Base-by-base conservation (phyloP, 371 early-diverging fungal species). In the Apophysomyces trapeziformis region DNA sequence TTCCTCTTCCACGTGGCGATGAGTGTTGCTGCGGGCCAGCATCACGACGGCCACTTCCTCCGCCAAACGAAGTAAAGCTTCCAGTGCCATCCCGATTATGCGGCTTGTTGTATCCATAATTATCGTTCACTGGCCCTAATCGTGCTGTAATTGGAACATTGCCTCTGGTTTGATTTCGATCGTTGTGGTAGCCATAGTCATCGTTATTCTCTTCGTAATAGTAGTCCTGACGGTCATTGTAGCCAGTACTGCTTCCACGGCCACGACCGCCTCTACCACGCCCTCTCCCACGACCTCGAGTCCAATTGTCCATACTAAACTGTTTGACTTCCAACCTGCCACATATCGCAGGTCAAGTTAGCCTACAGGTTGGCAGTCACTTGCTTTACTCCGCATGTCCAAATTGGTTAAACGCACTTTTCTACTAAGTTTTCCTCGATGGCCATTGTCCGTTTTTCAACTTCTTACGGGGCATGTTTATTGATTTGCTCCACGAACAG, bases 91-190 rank as follows among this genome's bases (percentile, higher is more conserved):
- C 66, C 13, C 60, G 58, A 16, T 54, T 46, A 38, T 56, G 60
- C 16, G 37, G 38, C 8, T 38, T 54, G 39, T n/a, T 45, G 16
- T 50, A 47, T 62, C 13, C 41, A 44, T 14, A 63, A 16, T 21
- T 61, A 58, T n/a, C 54, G 47, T 63, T 50, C 14, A 18, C 35
- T 56, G 54, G 46, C 11, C 80, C 80, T 11, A 80, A 63, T 37
- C 80, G 71, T 38, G 80, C 63, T 16, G 65, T 60, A 56, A 80
- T 75, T n/a, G 74, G 68, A 5, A 64, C 32, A 7, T 61, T 38
- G 35, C 41, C 61, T n/a, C 60, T 35, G 3, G 21, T 50, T 26
- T 50, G 54, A n/a, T 50, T 16, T 18, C 21, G 21, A 50, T 50
- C 54, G 54, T 50, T 50, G 54, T 50, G 16, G 9, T 50, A 57